Percentiles rank a stretch among this genome's conserved stretches.
Evolutionary conservation across 1,284 basidiomycete species (phyloP).

Genomic region (Pyrrhoderma noxium): DNA sequence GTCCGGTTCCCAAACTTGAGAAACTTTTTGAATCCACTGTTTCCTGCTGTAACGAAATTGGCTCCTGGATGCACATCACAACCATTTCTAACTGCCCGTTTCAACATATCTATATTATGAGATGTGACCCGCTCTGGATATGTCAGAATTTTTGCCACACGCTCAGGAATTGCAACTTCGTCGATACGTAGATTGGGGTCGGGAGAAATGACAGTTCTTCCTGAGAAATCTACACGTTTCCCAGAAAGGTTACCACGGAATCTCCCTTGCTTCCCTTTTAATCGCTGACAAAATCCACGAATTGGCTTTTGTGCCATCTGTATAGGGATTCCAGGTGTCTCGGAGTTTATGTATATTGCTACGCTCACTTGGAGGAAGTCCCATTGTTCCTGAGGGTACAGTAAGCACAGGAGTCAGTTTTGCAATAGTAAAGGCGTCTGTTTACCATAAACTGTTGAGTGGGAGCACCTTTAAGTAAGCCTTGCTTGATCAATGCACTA

Average conservation of each 20-base stretch:
- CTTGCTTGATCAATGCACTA: slow-evolving; percentile 89
- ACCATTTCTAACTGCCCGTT: slow-evolving; percentile 82
- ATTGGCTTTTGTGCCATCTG: slow-evolving; percentile 86
- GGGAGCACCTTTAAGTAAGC: slow-evolving; percentile 81
- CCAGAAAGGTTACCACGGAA: slow-evolving; percentile 98
- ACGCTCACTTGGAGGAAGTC: slow-evolving; percentile 93
- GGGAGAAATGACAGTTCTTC: slow-evolving; percentile 96
- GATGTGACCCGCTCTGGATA: slow-evolving; percentile 94
- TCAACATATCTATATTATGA: slow-evolving; percentile 83
- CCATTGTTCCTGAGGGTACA: slow-evolving; percentile 83
- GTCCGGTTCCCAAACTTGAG: slow-evolving; percentile 74
- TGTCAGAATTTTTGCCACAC: slow-evolving; percentile 92
- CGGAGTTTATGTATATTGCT: slow-evolving; percentile 98
- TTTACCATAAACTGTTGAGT: slow-evolving; percentile 85
- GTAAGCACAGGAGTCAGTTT: slow-evolving; percentile 6
- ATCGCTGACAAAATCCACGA: slow-evolving; percentile 93
- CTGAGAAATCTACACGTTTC: slow-evolving; percentile 99
- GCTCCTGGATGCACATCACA: slow-evolving; percentile 93
- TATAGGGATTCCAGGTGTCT: slow-evolving; percentile 86
- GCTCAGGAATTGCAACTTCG: slow-evolving; percentile 95
- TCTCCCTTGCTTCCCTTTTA: slow-evolving; percentile 98
- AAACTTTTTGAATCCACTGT: slow-evolving; percentile 79
- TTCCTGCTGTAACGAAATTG: slow-evolving; percentile 83
- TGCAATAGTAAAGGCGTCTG: slow-evolving; percentile 7
- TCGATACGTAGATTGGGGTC: slow-evolving; percentile 98